These are phyloP conservation scores for Termitomyces sp. DNA, from an alignment of 768 basidiomycete genomes.

Conservation along the genomic window DNA sequence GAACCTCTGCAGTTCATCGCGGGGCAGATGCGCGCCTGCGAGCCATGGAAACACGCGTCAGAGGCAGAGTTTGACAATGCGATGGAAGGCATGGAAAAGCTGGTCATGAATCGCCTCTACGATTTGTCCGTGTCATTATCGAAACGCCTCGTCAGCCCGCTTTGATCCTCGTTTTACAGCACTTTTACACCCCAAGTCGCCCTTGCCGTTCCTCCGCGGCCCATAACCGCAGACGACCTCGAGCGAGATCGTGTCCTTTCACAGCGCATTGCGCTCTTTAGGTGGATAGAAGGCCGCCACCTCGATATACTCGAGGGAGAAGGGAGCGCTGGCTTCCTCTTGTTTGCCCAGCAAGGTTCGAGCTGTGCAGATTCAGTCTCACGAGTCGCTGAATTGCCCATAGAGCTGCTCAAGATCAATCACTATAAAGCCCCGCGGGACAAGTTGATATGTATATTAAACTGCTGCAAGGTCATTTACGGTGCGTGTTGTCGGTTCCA, in stretches of 20 bases:
- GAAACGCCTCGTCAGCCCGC: not conserved
- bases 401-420: constrained; percentile 93
- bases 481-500: constrained; percentile 46
- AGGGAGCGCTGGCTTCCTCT: constrained; percentile 73
- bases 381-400: not conserved
- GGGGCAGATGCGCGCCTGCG: constrained; percentile 77
- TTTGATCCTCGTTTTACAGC: constrained; percentile 32
- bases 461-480: constrained; percentile 99
- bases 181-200: constrained; percentile 89
- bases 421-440: constrained; percentile 99
- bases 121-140: constrained; percentile 67
- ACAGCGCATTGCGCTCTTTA: constrained; percentile 87
- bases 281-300: constrained; percentile 86
- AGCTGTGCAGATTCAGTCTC: not conserved
- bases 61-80: constrained; percentile 93
- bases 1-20: constrained; percentile 70
- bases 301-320: constrained; percentile 84
- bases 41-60: constrained; percentile 75
- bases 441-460: constrained; percentile 95
- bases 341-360: constrained; percentile 85
- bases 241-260: constrained; percentile 88
- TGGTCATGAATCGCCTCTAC: constrained; percentile 97
- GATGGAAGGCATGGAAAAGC: constrained; percentile 98
- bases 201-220: constrained; percentile 58
- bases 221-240: constrained; percentile 91